Percentiles rank a stretch among this genome's conserved stretches.
These are phyloP conservation scores for Galerina sulciceps DNA, from an alignment of 768 basidiomycete genomes.

Conservation along the genomic window DNA sequence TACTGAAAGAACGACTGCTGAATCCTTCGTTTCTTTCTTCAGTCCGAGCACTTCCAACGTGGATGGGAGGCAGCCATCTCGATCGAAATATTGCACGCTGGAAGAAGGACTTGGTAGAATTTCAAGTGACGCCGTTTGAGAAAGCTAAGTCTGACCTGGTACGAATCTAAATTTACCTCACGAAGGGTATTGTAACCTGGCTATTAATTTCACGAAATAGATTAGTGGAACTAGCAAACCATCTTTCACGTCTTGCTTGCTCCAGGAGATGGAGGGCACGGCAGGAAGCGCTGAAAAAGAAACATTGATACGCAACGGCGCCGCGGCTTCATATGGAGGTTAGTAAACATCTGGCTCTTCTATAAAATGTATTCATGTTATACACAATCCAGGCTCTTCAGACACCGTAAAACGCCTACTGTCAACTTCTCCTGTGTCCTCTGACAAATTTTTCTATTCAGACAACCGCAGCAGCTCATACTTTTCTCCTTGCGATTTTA, in stretches of 20 bases:
- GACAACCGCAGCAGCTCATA: constrained; percentile 1
- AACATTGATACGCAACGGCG: neutral
- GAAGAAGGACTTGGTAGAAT: neutral
- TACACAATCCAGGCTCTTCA: neutral
- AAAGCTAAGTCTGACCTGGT: neutral
- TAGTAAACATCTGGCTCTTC: neutral
- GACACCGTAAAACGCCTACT: neutral
- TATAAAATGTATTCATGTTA: neutral
- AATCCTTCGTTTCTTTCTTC: neutral
- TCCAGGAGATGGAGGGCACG: neutral
- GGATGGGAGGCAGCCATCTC: neutral
- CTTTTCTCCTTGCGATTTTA: constrained; percentile 40
- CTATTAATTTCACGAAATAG: neutral
- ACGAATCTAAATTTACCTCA: neutral
- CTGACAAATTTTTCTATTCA: neutral
- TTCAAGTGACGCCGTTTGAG: constrained; percentile 2
- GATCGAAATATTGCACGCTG: neutral
- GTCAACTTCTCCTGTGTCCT: neutral
- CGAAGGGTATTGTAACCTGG: neutral
- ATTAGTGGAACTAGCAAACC: neutral
- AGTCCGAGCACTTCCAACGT: constrained; percentile 1
- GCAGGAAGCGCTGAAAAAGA: neutral
- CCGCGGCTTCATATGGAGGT: constrained; percentile 7
- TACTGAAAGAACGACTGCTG: too few relatives aligned
- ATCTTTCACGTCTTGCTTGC: constrained; percentile 1